Conservation (phyloP, 2,329 filamentous ascomycete genomes). For the Immersiporthe knoxdaviesiana region DNA sequence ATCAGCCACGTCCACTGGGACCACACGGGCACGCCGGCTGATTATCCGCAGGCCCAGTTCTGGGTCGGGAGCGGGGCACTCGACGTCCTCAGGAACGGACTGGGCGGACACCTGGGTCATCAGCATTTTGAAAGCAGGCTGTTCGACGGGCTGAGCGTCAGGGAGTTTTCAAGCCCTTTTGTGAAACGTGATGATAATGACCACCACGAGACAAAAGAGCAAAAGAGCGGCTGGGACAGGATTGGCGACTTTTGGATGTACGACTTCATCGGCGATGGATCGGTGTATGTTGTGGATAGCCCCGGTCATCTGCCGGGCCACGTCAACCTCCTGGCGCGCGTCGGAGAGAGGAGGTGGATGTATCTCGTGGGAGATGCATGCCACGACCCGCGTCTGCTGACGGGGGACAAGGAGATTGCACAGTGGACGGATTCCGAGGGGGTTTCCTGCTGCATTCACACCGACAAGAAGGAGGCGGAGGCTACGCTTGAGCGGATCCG, state of each 20-base stretch:
- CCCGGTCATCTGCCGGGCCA: constrained; percentile 57
- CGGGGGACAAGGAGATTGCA: constrained; percentile 55
- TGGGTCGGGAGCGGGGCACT: constrained; percentile 53
- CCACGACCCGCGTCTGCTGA: constrained; percentile 55
- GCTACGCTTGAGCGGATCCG: constrained; percentile 46
- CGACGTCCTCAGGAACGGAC: constrained; percentile 42
- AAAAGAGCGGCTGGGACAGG: constrained; percentile 40
- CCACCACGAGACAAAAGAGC: not conserved
- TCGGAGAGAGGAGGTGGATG: constrained; percentile 45
- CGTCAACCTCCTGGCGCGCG: constrained; percentile 51
- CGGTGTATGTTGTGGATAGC: constrained; percentile 50
- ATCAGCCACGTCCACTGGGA: constrained; percentile 62
- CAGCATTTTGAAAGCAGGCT: constrained; percentile 39
- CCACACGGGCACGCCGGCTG: constrained; percentile 58
- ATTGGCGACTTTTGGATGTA: constrained; percentile 49
- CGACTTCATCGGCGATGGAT: constrained; percentile 52
- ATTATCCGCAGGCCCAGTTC: constrained; percentile 53
- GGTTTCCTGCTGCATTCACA: constrained; percentile 52
- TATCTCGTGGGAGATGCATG: constrained; percentile 58
- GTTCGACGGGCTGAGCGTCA: constrained; percentile 39
- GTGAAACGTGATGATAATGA: not conserved
- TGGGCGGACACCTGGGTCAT: constrained; percentile 35
- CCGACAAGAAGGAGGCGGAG: constrained; percentile 49
- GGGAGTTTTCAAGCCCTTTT: constrained; percentile 45
- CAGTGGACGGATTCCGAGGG: constrained; percentile 51